phyloP scores from a whole-genome alignment of 2,329 filamentous ascomycete genomes.

The Pseudogymnoascus sp. region DNA sequence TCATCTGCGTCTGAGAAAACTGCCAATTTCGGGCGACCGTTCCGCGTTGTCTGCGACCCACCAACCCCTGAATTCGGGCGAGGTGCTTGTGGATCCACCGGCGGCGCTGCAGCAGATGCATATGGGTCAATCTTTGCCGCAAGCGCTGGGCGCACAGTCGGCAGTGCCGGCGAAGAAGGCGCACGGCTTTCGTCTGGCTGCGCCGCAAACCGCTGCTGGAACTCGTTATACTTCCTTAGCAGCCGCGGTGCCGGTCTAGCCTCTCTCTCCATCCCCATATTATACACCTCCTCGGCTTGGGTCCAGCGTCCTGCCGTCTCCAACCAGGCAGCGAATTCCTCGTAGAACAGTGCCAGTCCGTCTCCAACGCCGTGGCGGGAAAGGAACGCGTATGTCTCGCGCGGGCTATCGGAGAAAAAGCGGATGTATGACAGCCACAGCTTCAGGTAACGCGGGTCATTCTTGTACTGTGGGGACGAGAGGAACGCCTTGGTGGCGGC shows the following conservation, averaged over 20 bases:
- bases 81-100: conserved; percentile 54
- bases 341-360: conserved; percentile 82
- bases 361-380: conserved; percentile 85
- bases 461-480: conserved; percentile 78
- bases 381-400: conserved; percentile 87
- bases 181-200: conserved; percentile 53
- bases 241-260: conserved; percentile 75
- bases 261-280: conserved; percentile 79
- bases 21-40: conserved; percentile 70
- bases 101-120: conserved; percentile 42
- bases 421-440: conserved; percentile 92
- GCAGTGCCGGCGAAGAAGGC: conserved; percentile 80
- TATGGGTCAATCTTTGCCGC: conserved; percentile 84
- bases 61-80: conserved; percentile 40
- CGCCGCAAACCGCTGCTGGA: conserved; percentile 69
- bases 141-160: conserved; percentile 71
- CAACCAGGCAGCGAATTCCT: conserved; percentile 91
- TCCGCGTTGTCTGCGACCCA: conserved; percentile 46
- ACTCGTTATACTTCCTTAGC: conserved; percentile 84
- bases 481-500: conserved; percentile 88
- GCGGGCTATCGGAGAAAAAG: conserved; percentile 85
- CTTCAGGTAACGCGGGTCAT: conserved; percentile 87
- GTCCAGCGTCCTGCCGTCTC: conserved; percentile 75
- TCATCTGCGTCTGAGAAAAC: conserved; percentile 76
- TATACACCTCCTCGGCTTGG: conserved; percentile 91